Percentiles rank a stretch among this genome's conserved stretches.
phyloP scores from a whole-genome alignment of 2,329 filamentous ascomycete genomes.

The Blastomyces silverae region DNA sequence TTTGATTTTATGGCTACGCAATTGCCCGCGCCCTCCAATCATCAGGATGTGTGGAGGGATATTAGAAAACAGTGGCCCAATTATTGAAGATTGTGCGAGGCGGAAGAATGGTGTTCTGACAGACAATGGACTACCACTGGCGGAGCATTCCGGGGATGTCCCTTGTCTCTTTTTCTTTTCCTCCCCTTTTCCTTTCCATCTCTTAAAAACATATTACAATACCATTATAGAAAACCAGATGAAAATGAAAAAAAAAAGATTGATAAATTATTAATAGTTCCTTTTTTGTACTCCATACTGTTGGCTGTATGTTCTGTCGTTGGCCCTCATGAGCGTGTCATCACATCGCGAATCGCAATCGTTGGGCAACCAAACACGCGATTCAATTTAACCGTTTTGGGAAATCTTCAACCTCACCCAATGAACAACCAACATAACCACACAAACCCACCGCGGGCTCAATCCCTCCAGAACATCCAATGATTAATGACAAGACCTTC shows the following conservation, averaged over 20 bases:
- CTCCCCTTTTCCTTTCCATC: neutral
- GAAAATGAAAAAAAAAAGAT: neutral
- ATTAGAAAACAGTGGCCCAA: neutral
- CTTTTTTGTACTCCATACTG: neutral
- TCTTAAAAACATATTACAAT: neutral
- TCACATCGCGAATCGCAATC: neutral
- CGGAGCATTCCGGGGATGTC: neutral
- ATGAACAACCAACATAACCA: neutral
- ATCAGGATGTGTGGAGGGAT: neutral
- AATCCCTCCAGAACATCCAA: neutral
- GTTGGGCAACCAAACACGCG: neutral
- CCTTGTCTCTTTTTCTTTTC: neutral
- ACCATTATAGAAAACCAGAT: constrained; percentile 4
- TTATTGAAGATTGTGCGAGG: neutral
- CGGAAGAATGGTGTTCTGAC: neutral
- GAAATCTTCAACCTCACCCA: constrained; percentile 9
- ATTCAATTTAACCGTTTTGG: constrained; percentile 11
- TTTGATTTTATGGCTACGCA: neutral
- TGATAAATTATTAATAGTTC: constrained; percentile 3
- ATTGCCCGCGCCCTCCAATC: neutral
- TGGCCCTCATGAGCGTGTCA: neutral
- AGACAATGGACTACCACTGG: neutral
- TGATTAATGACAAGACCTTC: neutral
- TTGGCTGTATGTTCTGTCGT: neutral
- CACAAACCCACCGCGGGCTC: neutral